These are phyloP conservation scores for Naganishia vishniacii DNA, from an alignment of 768 basidiomycete genomes.

Conservation along the genomic window DNA sequence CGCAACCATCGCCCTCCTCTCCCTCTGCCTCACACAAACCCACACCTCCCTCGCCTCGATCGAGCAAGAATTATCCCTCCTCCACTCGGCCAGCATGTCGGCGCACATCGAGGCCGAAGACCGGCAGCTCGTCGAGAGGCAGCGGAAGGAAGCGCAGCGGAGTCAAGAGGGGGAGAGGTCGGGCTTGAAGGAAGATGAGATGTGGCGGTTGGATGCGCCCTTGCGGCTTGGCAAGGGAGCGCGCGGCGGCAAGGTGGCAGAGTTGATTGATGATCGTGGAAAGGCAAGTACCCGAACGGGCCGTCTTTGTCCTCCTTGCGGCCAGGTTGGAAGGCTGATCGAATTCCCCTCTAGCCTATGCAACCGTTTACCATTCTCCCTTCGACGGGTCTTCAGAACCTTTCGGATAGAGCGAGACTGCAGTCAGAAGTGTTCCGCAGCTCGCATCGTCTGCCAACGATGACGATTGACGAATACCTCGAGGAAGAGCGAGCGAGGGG, in stretches of 20 bases:
- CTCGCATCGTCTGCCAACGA: slow-evolving; percentile 78
- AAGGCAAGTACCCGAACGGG: slow-evolving; percentile 63
- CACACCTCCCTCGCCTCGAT: slow-evolving; percentile 63
- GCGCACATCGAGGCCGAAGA: slow-evolving; percentile 28
- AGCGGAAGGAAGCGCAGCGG: slow-evolving; percentile 31
- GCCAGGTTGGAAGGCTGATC: too few relatives aligned
- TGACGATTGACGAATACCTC: slow-evolving; percentile 93
- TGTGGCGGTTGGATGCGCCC: slow-evolving; percentile 66
- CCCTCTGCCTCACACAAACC: slow-evolving; percentile 66
- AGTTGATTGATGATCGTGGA: slow-evolving; percentile 65
- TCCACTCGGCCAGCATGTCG: slow-evolving; percentile 45
- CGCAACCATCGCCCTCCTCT: slow-evolving; percentile 63
- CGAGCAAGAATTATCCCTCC: slow-evolving; percentile 66
- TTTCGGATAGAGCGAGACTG: slow-evolving; percentile 63
- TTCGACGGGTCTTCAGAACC: slow-evolving; percentile 52
- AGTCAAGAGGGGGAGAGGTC: slow-evolving; percentile 35
- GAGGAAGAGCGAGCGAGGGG: slow-evolving; percentile 76
- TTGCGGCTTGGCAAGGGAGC: slow-evolving; percentile 49
- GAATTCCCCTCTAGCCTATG: slow-evolving; percentile 77
- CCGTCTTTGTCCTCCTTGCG: not conserved
- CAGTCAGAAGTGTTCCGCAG: slow-evolving; percentile 78
- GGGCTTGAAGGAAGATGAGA: slow-evolving; percentile 51
- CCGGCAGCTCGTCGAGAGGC: slow-evolving; percentile 48
- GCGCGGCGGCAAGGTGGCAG: slow-evolving; percentile 53
- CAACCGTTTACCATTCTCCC: slow-evolving; percentile 91